These are phyloP conservation scores for Candida michaelii DNA, from an alignment of 805 yeast genomes.

Conservation along the genomic window DNA sequence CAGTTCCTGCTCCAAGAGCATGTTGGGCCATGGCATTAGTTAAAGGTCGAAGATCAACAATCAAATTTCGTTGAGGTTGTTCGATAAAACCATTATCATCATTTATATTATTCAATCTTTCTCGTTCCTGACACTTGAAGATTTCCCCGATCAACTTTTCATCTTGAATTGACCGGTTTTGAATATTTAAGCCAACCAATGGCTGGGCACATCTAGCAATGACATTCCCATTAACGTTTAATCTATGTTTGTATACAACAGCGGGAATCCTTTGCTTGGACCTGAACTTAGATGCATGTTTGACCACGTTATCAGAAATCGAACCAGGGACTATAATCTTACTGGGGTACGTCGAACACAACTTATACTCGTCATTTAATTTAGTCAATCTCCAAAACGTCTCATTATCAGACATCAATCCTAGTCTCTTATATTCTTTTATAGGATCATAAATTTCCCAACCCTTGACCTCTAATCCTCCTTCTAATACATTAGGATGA, in stretches of 20 bases:
- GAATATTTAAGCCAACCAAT: constrained; percentile 77
- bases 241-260: constrained; percentile 68
- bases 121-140: constrained; percentile 55
- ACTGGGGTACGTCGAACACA: constrained; percentile 77
- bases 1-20: constrained; percentile 98
- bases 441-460: constrained; percentile 70
- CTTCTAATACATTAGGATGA: constrained; percentile 70
- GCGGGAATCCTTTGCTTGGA: constrained; percentile 86
- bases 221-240: constrained; percentile 60
- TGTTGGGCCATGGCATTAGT: constrained; percentile 96
- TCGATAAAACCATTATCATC: constrained; percentile 24
- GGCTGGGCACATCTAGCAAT: constrained; percentile 94
- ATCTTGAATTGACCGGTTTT: constrained; percentile 86
- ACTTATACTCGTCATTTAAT: constrained; percentile 62
- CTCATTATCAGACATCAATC: constrained; percentile 36
- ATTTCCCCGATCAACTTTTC: constrained; percentile 77
- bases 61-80: constrained; percentile 53
- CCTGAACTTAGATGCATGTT: constrained; percentile 81
- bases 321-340: constrained; percentile 67
- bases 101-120: constrained; percentile 19
- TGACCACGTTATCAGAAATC: constrained; percentile 77
- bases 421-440: constrained; percentile 75
- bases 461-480: constrained; percentile 47
- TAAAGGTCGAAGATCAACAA: constrained; percentile 89
- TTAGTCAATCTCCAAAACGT: constrained; percentile 67